These are phyloP conservation scores for Zelonia costaricensis DNA, from an alignment of 208 protist species.

Conservation along the genomic window DNA sequence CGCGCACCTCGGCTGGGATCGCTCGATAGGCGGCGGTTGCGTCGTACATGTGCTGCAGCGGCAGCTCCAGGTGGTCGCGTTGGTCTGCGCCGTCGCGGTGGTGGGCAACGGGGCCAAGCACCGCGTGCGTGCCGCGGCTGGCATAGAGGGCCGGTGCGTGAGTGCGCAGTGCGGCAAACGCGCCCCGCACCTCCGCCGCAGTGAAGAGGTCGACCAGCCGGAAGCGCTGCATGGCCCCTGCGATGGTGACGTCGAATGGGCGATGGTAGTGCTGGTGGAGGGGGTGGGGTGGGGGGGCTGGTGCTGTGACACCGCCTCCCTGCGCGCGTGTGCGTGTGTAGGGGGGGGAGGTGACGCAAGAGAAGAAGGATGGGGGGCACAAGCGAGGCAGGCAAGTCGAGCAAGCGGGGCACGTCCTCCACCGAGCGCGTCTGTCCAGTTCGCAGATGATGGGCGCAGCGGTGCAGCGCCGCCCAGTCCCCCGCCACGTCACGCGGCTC, in stretches of 20 bases:
- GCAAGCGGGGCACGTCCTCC: too few relatives aligned
- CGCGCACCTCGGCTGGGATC: conserved; percentile 39
- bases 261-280: too few relatives aligned
- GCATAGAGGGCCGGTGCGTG: conserved; percentile 1
- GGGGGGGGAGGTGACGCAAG: neutral
- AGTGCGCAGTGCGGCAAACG: conserved; percentile 41
- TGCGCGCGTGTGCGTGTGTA: too few relatives aligned
- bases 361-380: neutral
- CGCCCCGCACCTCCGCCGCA: conserved; percentile 29
- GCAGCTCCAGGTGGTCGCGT: conserved; percentile 34
- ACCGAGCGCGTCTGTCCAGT: too few relatives aligned
- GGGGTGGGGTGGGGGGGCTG: too few relatives aligned
- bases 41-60: conserved; percentile 21
- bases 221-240: conserved; percentile 34
- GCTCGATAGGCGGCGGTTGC: conserved; percentile 1
- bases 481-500: too few relatives aligned
- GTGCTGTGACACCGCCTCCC: too few relatives aligned
- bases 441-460: too few relatives aligned
- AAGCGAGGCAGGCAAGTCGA: too few relatives aligned
- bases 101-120: conserved; percentile 13
- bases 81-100: conserved; percentile 10
- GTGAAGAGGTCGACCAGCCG: conserved; percentile 29
- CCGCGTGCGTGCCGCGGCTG: neutral
- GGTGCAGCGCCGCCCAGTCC: too few relatives aligned
- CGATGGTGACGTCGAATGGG: too few relatives aligned